Evolutionary conservation across 169 alveolate genomes (phyloP), one percentile per base, ranked within the genome.

Genomic region (Plasmodium chabaudi): DNA sequence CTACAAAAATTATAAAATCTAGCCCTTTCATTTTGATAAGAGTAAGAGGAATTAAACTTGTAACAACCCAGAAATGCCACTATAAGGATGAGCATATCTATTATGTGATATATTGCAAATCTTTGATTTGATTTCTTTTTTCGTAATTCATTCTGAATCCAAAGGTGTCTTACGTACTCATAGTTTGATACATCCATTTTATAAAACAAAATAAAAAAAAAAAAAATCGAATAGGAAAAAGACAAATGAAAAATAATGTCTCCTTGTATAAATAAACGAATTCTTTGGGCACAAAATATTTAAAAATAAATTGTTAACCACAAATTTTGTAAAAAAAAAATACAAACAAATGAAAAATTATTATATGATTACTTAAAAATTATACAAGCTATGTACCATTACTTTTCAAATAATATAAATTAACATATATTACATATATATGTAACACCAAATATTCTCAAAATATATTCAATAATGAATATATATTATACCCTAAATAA

Each of bases 101-200:
- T 2, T 27, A 79, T 25, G 34, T 79, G 89, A 56, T 79, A 79
- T 65, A 79, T 79, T 25, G 23, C 68, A n/a, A 65, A 53, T n/a
- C 47, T 56, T 23, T 56, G 67, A 6, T 79, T 17, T 23, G 46
- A 25, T 46, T 25, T 79, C 23, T 70, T 79, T 27, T 82, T 79
- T 15, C 67, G 67, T 1, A 67, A 10, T 53, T 79, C 89, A 51
- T 79, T 79, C 19, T 79, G 17, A 34, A 79, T 67, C n/a, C 89
- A 79, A 10, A 65, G 59, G 19, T 65, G 39, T 27, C 89, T 55
- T 25, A 79, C 25, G 17, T 79, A 79, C 21, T 79, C 89, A 13
- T 79, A 79, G 21, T 67, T 79, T 9, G 84, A 47, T 2, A 79
- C 72, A 60, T 79, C 72, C 89, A 79, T 79, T 70, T 79, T 79